Percentiles rank a stretch among this genome's conserved stretches.
phyloP scores from a whole-genome alignment of 2,329 filamentous ascomycete genomes.

The Tothia fuscella region DNA sequence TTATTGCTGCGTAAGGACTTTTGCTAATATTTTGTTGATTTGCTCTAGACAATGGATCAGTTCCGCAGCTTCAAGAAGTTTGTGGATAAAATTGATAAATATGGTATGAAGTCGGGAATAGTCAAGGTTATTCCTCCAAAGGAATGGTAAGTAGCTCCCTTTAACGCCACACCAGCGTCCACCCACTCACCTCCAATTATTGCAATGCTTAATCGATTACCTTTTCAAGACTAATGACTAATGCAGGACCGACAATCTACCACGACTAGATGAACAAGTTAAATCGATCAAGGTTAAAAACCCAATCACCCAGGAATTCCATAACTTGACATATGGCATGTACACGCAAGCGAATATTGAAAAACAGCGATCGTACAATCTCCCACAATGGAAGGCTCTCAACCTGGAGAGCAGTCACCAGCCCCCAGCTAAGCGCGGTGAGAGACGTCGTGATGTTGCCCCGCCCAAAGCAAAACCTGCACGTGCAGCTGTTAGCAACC shows the following conservation, averaged over 20 bases:
- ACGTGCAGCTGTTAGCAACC: slow-evolving; percentile 14
- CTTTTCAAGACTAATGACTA: slow-evolving; percentile 5
- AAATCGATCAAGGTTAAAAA: slow-evolving; percentile 92
- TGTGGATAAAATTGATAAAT: slow-evolving; percentile 79
- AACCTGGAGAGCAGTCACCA: slow-evolving; percentile 95
- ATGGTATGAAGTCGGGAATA: slow-evolving; percentile 96
- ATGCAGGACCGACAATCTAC: slow-evolving; percentile 54
- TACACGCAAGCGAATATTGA: slow-evolving; percentile 97
- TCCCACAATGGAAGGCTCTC: slow-evolving; percentile 88
- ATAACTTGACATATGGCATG: slow-evolving; percentile 84
- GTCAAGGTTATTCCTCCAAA: slow-evolving; percentile 88
- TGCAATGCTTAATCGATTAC: background rate
- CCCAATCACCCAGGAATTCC: slow-evolving; percentile 96
- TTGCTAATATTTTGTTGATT: slow-evolving; percentile 10
- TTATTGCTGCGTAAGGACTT: background rate
- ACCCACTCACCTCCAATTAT: too few species aligned
- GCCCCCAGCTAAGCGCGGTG: slow-evolving; percentile 79
- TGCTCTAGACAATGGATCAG: slow-evolving; percentile 65
- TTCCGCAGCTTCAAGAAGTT: slow-evolving; percentile 90
- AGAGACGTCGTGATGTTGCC: slow-evolving; percentile 45
- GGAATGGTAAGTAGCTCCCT: slow-evolving; percentile 61
- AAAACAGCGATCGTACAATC: slow-evolving; percentile 88
- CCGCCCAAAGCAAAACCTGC: slow-evolving; percentile 11
- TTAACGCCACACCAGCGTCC: slow-evolving; percentile 4
- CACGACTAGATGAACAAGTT: slow-evolving; percentile 68